Percentiles rank a stretch among this genome's conserved stretches.
Conservation (phyloP, 805 yeast genomes). For the Starmerella lactis-condensi region DNA sequence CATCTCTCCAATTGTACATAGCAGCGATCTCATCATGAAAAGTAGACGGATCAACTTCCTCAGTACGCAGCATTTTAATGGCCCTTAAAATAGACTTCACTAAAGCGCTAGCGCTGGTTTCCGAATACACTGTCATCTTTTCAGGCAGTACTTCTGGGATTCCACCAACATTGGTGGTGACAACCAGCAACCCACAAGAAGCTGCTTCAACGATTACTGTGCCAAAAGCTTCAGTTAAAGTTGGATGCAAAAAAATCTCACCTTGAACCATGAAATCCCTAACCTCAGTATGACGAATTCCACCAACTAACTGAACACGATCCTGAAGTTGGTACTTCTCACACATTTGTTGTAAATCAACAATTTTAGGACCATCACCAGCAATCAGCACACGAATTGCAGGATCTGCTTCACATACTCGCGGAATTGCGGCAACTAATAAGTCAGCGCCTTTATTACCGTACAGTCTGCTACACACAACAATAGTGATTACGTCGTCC, state of each 20-base stretch:
- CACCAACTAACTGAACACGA: constrained; percentile 67
- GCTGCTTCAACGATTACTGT: constrained; percentile 96
- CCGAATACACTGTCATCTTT: constrained; percentile 82
- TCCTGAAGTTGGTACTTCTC: constrained; percentile 74
- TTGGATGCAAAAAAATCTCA: constrained; percentile 81
- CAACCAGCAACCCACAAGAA: constrained; percentile 81
- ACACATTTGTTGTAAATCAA: constrained; percentile 88
- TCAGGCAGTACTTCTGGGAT: constrained; percentile 89
- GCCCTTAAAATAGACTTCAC: constrained; percentile 58
- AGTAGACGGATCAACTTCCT: constrained; percentile 44
- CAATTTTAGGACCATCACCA: constrained; percentile 91
- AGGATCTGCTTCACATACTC: constrained; percentile 44
- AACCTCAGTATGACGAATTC: constrained; percentile 80
- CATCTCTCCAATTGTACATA: constrained; percentile 86
- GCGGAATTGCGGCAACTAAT: constrained; percentile 65
- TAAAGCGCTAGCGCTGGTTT: constrained; percentile 70
- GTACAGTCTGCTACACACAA: constrained; percentile 75
- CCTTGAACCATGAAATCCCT: constrained; percentile 85
- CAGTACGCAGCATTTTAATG: constrained; percentile 37
- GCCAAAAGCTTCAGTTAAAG: constrained; percentile 93
- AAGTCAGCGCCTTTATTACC: constrained; percentile 96
- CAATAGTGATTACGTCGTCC: constrained; percentile 42
- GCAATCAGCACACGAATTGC: constrained; percentile 70
- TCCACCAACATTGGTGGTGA: constrained; percentile 92
- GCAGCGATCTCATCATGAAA: constrained; percentile 61